Evolutionary conservation across 2,329 filamentous ascomycete genomes (phyloP), one percentile per base, ranked within the genome.

Genomic region (Trichoderma pleuroti): DNA sequence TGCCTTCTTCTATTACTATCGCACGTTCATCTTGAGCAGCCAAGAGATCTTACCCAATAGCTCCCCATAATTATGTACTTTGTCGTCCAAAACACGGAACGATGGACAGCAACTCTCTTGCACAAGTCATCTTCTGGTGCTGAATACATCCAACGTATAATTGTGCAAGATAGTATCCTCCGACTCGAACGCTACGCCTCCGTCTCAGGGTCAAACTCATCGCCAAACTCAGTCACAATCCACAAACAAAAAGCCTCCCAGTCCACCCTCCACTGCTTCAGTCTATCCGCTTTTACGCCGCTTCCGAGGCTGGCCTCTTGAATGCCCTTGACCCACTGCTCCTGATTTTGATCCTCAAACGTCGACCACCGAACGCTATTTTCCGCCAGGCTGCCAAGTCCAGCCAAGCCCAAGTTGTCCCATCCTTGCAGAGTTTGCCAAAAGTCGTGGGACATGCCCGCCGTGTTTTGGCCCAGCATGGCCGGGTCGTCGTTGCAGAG

Each of bases 161-260:
- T 39, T 4, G 12, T 56, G 24, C 30, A 26, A 26, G 21, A 16
- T 4, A n/a, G 21, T 12, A 52, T 21, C 10, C 30, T 21, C 10
- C 14, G 5, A 5, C 8, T 36, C 28, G 36, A 7, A 2, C 18
- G 2, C n/a, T 24, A 66, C 18, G 36, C 28, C 8, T 61, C 28
- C 14, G 30, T 21, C n/a, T 46, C 65, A n/a, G 70, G 76, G 39
- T 79, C 84, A 68, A 88, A 95, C 80, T 94, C 89, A 0, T 86
- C 84, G 10, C 84, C 86, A 76, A 87, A 97, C 81, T 97, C 92
- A 46, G 90, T 85, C 11, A 97, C 91, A 57, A 98, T 86, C 94
- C 94, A 98, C 68, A 93, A 86, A 77, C 94, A 98, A 78, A 96
- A 98, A 77, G 88, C 86, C 83, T 98, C 95, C 89, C 94, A 98